phyloP scores from a whole-genome alignment of 2,329 filamentous ascomycete genomes.

The Pestalotiopsis sp. region DNA sequence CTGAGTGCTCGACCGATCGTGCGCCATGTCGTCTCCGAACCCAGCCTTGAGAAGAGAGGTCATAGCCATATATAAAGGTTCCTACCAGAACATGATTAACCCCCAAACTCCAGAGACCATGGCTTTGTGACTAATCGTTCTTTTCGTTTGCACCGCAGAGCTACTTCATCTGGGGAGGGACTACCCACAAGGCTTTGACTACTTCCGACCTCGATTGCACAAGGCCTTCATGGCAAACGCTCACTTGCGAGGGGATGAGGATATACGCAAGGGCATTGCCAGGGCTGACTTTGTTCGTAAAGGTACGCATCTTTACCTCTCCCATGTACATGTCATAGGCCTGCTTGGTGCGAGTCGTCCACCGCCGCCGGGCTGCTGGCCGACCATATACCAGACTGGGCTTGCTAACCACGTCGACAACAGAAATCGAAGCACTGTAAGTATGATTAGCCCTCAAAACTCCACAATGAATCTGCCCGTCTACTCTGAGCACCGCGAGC shows the following conservation, averaged over 20 bases:
- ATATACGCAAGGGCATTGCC: constrained; percentile 76
- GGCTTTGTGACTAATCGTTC: not conserved
- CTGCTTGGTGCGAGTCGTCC: too few relatives aligned
- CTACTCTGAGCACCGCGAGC: not conserved
- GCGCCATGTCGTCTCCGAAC: constrained; percentile 42
- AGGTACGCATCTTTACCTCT: constrained; percentile 53
- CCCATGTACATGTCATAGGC: not conserved
- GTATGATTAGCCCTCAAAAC: constrained; percentile 36
- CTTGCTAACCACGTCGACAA: not conserved
- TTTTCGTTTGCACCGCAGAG: constrained; percentile 54
- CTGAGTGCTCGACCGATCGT: not conserved
- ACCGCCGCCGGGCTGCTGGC: too few relatives aligned
- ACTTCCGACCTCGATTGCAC: constrained; percentile 81
- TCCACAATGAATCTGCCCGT: not conserved
- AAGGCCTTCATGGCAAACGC: constrained; percentile 82
- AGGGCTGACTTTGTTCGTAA: constrained; percentile 90
- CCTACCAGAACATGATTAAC: not conserved
- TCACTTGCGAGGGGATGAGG: constrained; percentile 68
- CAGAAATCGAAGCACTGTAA: constrained; percentile 92
- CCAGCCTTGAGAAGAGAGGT: constrained; percentile 73
- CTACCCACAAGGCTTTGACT: constrained; percentile 81
- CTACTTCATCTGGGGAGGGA: constrained; percentile 82
- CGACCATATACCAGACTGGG: not conserved
- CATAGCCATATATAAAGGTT: constrained; percentile 81
- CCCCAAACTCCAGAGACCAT: not conserved